A percentile compares a stretch with the other conserved stretches of the same genome.
Conservation (phyloP, 2,329 filamentous ascomycete species). For the Thielaviopsis euricoi region DNA sequence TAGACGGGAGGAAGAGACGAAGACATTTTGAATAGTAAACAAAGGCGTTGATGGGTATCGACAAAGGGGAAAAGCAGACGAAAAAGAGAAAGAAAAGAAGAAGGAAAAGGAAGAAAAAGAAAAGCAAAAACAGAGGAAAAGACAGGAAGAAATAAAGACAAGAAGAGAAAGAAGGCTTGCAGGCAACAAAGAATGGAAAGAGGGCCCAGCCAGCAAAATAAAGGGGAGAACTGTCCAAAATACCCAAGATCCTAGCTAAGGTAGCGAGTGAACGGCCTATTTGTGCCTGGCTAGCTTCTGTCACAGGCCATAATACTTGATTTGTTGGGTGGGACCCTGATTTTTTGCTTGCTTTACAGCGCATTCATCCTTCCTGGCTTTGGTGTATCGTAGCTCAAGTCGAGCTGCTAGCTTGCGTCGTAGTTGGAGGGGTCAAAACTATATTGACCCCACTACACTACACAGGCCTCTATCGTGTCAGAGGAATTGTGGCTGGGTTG, state of each 20-base stretch:
- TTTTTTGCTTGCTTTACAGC: not conserved
- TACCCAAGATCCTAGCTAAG: not conserved
- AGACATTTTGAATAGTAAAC: slow-evolving; percentile 6
- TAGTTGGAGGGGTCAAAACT: not conserved
- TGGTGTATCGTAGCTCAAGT: not conserved
- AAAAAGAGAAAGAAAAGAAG: slow-evolving; percentile 6
- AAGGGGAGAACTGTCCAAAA: slow-evolving; percentile 10
- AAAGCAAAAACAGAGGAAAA: slow-evolving; percentile 7
- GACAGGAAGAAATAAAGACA: slow-evolving; percentile 9
- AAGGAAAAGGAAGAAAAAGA: slow-evolving; percentile 9
- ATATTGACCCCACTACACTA: not conserved
- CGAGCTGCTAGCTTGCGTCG: not conserved
- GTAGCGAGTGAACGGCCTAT: not conserved
- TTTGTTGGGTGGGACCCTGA: slow-evolving; percentile 4
- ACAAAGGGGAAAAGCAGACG: slow-evolving; percentile 5
- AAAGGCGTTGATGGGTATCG: slow-evolving; percentile 1
- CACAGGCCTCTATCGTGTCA: not conserved
- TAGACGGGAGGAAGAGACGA: slow-evolving; percentile 66
- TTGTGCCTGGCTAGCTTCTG: not conserved
- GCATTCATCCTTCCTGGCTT: not conserved
- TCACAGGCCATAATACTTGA: not conserved
- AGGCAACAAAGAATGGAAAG: slow-evolving; percentile 7
- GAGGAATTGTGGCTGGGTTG: not conserved
- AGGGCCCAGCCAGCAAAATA: slow-evolving; percentile 7
- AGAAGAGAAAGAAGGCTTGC: not conserved